These are phyloP conservation scores for Meyerozyma athensensis DNA, from an alignment of 1,139 yeast species.

Conservation along the genomic window DNA sequence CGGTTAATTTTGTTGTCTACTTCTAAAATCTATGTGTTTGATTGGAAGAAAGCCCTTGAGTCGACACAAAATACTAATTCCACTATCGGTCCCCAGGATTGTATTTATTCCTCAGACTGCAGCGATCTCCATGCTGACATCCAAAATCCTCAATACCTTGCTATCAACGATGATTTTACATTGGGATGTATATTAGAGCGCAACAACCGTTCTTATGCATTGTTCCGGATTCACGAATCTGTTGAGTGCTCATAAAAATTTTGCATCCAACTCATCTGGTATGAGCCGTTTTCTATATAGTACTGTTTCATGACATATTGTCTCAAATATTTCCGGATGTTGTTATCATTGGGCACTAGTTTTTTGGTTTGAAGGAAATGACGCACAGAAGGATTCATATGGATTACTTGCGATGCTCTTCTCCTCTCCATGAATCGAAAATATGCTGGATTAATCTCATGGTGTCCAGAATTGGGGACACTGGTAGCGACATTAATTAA, in stretches of 20 bases:
- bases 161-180: not conserved
- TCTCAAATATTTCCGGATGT: conserved; percentile 25
- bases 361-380: conserved; percentile 21
- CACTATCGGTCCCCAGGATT: no score
- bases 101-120: not conserved
- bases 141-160: not conserved
- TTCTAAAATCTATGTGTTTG: not conserved
- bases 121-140: not conserved
- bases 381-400: conserved; percentile 14
- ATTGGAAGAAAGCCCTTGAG: not conserved
- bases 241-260: conserved; percentile 19
- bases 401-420: conserved; percentile 12
- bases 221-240: not conserved
- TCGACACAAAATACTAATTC: not conserved
- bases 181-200: not conserved
- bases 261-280: conserved; percentile 21
- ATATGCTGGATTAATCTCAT: conserved; percentile 24
- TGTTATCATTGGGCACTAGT: conserved; percentile 29
- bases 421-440: conserved; percentile 25
- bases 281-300: conserved; percentile 15
- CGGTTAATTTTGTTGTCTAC: not conserved
- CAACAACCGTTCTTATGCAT: not conserved
- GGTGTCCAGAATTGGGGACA: conserved; percentile 2
- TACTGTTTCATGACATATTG: conserved; percentile 32
- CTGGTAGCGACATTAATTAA: conserved; percentile 15